Evolutionary conservation across 768 basidiomycete species (phyloP).

Genomic region (Leucocoprinus birnbaumii): DNA sequence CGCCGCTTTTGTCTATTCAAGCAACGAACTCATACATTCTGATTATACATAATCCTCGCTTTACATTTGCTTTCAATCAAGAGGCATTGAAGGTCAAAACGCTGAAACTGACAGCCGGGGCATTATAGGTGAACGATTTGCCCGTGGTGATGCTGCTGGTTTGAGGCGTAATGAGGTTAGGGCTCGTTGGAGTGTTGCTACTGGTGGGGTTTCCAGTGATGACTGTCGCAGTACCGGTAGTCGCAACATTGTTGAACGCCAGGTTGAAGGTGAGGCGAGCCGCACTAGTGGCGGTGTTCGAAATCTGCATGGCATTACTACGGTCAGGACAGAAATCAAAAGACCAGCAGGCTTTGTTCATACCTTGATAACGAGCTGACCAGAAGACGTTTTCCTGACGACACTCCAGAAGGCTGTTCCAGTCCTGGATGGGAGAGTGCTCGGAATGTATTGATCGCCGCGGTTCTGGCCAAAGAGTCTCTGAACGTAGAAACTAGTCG

Average conservation of each 20-base stretch:
- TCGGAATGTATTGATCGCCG: slow-evolving; percentile 63
- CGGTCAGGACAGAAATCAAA: no score
- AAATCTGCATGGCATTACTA: slow-evolving; percentile 33
- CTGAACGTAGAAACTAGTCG: slow-evolving; percentile 62
- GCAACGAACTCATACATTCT: no score
- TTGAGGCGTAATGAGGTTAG: slow-evolving; percentile 44
- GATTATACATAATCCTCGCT: neutral
- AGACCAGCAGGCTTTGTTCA: no score
- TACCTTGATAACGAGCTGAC: slow-evolving; percentile 60
- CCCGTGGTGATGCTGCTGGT: slow-evolving; percentile 44
- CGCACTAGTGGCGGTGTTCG: slow-evolving; percentile 43
- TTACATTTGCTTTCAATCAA: no score
- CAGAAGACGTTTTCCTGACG: slow-evolving; percentile 31
- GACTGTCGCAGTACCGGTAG: slow-evolving; percentile 42
- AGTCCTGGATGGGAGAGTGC: slow-evolving; percentile 45
- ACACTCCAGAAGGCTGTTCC: slow-evolving; percentile 67
- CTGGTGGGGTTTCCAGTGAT: slow-evolving; percentile 45
- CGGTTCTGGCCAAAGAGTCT: slow-evolving; percentile 62
- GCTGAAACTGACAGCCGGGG: slow-evolving; percentile 42
- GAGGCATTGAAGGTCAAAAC: slow-evolving; percentile 33
- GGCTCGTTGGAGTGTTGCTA: slow-evolving; percentile 54
- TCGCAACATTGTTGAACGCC: slow-evolving; percentile 47
- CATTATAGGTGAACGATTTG: slow-evolving; percentile 51
- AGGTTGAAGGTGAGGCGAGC: slow-evolving; percentile 48
- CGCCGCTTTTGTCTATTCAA: no score